A percentile compares a stretch with the other conserved stretches of the same genome.
phyloP scores from a whole-genome alignment of 75 land plant genomes.

The Sequoia sempervirens region DNA sequence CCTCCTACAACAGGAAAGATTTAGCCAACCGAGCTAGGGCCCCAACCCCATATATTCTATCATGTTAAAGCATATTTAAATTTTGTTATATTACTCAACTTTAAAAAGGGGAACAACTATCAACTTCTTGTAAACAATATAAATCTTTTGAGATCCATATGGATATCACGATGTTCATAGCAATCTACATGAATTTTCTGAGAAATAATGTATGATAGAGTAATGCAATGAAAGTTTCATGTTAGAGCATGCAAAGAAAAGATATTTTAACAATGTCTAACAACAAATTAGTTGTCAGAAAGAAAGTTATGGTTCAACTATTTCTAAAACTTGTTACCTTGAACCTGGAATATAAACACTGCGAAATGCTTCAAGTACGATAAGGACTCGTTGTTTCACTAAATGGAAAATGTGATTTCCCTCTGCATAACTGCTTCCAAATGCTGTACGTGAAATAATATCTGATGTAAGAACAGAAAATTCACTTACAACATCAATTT shows the following conservation, averaged over 20 bases:
- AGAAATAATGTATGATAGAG: neutral
- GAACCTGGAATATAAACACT: conserved; percentile 34
- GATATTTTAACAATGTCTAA: neutral
- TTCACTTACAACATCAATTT: conserved; percentile 23
- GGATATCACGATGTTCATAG: neutral
- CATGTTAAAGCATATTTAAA: no score
- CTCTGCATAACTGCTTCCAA: conserved; percentile 40
- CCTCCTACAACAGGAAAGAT: no score
- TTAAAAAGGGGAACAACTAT: no score
- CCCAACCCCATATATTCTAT: no score
- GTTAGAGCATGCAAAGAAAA: neutral
- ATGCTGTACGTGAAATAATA: conserved; percentile 41
- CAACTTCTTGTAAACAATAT: no score
- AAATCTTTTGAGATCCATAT: no score
- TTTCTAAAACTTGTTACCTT: conserved; percentile 17
- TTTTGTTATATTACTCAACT: no score
- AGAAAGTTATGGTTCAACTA: neutral
- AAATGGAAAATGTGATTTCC: conserved; percentile 34
- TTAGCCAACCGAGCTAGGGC: no score
- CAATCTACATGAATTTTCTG: neutral
- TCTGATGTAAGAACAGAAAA: conserved; percentile 25
- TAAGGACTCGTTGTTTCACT: conserved; percentile 18
- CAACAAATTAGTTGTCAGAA: neutral
- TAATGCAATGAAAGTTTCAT: neutral
- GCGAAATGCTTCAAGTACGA: conserved; percentile 8